Evolutionary conservation across 2,329 filamentous ascomycete species (phyloP).

Genomic region (Fusarium setosum): DNA sequence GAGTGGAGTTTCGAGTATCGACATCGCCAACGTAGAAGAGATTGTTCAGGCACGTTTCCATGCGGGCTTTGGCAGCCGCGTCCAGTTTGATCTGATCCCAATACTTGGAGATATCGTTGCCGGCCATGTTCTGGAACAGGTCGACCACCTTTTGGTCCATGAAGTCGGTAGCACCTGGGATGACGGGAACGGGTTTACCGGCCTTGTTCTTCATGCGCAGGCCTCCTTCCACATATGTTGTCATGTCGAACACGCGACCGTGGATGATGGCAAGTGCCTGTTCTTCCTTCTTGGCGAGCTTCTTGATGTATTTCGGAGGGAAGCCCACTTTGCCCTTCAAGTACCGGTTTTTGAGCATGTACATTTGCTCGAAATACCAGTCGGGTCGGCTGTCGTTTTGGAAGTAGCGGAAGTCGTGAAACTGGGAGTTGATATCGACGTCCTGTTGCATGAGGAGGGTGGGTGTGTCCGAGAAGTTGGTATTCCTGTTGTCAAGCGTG

Average conservation of each 20-base stretch:
- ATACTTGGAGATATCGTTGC: conserved; percentile 83
- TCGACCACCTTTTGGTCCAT: conserved; percentile 81
- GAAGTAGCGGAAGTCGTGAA: conserved; percentile 92
- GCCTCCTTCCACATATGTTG: conserved; percentile 82
- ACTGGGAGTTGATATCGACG: conserved; percentile 79
- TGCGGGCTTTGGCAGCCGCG: conserved; percentile 67
- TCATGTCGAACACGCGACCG: conserved; percentile 87
- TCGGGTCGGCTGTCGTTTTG: conserved; percentile 85
- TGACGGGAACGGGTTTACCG: conserved; percentile 60
- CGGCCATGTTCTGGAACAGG: conserved; percentile 81
- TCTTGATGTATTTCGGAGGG: conserved; percentile 79
- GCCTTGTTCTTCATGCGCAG: conserved; percentile 69
- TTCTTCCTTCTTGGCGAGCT: conserved; percentile 70
- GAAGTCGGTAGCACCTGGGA: conserved; percentile 74
- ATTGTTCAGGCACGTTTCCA: conserved; percentile 89
- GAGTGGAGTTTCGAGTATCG: conserved; percentile 87
- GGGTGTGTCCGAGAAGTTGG: conserved; percentile 78
- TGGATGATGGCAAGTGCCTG: conserved; percentile 83
- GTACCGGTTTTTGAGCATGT: conserved; percentile 79
- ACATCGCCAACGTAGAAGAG: conserved; percentile 94
- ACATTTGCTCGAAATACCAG: conserved; percentile 94
- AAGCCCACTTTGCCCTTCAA: conserved; percentile 91
- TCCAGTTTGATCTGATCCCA: conserved; percentile 79
- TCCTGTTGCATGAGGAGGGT: conserved; percentile 66
- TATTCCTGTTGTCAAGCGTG: conserved; percentile 83